A percentile compares a stretch with the other conserved stretches of the same genome.
Conservation (phyloP, 2,329 filamentous ascomycete genomes). For the Ambrosiella cleistominuta region DNA sequence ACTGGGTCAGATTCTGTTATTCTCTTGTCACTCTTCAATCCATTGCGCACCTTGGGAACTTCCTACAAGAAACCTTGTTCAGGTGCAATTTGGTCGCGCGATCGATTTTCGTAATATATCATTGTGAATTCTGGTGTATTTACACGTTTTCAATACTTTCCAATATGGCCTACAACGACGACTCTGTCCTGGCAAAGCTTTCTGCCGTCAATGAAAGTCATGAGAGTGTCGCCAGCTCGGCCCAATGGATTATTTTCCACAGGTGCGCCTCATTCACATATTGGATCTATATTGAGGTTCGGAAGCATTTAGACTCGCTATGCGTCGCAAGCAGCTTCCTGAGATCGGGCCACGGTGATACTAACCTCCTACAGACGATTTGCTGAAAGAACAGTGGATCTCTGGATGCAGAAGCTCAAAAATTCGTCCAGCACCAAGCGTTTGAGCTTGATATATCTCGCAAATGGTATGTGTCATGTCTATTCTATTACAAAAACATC, state of each 20-base stretch:
- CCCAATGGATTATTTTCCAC: constrained; percentile 99
- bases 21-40: no score
- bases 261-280: constrained; percentile 38
- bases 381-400: constrained; percentile 74
- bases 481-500: background rate
- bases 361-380: constrained; percentile 47
- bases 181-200: constrained; percentile 85
- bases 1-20: background rate
- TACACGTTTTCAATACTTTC: background rate
- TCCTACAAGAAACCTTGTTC: no score
- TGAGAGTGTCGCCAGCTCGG: constrained; percentile 87
- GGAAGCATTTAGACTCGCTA: background rate
- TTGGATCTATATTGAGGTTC: background rate
- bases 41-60: no score
- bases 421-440: constrained; percentile 75
- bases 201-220: constrained; percentile 93
- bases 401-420: constrained; percentile 81
- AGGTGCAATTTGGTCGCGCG: background rate
- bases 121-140: background rate
- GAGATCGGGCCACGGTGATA: constrained; percentile 1
- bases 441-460: constrained; percentile 81
- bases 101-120: background rate
- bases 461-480: constrained; percentile 51
- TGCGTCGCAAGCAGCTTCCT: background rate
- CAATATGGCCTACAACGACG: constrained; percentile 84